Evolutionary conservation across 352 stramenopile species (phyloP).

Genomic region (Globisporangium heterothallicum): DNA sequence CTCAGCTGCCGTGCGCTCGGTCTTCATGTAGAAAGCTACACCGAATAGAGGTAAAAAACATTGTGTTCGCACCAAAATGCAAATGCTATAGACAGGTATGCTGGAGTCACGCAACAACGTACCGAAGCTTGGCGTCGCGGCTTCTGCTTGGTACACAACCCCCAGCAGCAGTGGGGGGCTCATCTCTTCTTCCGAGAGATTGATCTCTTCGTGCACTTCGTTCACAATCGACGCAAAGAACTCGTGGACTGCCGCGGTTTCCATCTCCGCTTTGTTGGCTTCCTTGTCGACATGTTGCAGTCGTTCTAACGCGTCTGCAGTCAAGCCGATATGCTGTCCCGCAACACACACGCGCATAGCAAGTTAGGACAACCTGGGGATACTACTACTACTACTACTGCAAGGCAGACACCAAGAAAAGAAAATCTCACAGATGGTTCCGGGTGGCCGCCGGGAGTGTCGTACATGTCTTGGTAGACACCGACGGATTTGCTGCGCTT

Average conservation of each 20-base stretch:
- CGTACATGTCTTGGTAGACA: constrained; percentile 65
- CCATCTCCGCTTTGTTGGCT: constrained; percentile 11
- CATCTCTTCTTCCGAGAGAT: constrained; percentile 33
- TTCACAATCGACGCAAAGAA: constrained; percentile 71
- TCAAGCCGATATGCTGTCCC: constrained; percentile 27
- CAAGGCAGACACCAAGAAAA: neutral
- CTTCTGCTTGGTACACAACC: constrained; percentile 61
- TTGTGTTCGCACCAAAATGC: neutral
- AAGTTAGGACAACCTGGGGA: too few relatives aligned
- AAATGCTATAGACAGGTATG: neutral
- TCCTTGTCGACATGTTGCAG: constrained; percentile 14
- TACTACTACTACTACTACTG: too few relatives aligned
- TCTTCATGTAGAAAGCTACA: constrained; percentile 58
- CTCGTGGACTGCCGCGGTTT: constrained; percentile 28
- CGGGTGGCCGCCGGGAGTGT: constrained; percentile 76
- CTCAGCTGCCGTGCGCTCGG: constrained; percentile 24
- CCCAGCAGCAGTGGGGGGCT: constrained; percentile 58
- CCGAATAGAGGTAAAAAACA: neutral
- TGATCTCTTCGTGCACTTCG: constrained; percentile 80
- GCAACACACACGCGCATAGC: neutral
- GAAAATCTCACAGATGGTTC: constrained; percentile 40
- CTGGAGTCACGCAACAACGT: constrained; percentile 6
- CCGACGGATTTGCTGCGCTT: constrained; percentile 57
- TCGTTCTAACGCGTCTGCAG: constrained; percentile 18
- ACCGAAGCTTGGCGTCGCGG: constrained; percentile 78